Percentiles rank a stretch among this genome's conserved stretches.
phyloP scores from a whole-genome alignment of 148 eudicot species.

The Camellia granthamiana region DNA sequence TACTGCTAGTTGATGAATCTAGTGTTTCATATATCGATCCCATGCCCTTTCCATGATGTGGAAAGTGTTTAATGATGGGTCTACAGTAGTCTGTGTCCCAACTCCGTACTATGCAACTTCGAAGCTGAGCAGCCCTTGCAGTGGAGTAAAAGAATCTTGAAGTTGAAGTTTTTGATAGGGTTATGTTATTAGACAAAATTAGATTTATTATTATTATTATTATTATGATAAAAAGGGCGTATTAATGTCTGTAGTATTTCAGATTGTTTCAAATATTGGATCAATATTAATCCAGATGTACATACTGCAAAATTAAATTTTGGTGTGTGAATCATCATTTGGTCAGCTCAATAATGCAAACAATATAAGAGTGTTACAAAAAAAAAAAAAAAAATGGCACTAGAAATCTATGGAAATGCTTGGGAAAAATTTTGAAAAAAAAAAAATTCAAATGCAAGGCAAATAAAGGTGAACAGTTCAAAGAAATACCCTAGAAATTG shows the following conservation, averaged over 20 bases:
- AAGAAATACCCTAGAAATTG: neutral
- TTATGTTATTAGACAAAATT: neutral
- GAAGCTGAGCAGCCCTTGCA: neutral
- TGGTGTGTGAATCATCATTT: neutral
- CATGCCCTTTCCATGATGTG: neutral
- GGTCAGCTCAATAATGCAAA: neutral
- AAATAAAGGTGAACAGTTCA: neutral
- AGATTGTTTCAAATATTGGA: neutral
- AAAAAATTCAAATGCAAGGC: neutral
- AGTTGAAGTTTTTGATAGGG: neutral
- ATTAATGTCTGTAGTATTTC: no score
- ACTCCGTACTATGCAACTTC: neutral
- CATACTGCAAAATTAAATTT: neutral
- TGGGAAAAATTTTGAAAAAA: neutral
- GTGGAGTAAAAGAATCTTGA: neutral
- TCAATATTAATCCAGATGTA: neutral
- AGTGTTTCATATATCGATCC: neutral
- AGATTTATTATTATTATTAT: neutral
- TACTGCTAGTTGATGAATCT: neutral
- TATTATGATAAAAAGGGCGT: neutral
- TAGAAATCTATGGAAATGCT: neutral
- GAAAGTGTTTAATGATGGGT: neutral
- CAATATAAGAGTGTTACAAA: no score
- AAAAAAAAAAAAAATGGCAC: neutral
- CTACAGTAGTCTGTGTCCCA: neutral